Conservation (phyloP, 352 stramenopile species). For the Phytopythium helicoides region DNA sequence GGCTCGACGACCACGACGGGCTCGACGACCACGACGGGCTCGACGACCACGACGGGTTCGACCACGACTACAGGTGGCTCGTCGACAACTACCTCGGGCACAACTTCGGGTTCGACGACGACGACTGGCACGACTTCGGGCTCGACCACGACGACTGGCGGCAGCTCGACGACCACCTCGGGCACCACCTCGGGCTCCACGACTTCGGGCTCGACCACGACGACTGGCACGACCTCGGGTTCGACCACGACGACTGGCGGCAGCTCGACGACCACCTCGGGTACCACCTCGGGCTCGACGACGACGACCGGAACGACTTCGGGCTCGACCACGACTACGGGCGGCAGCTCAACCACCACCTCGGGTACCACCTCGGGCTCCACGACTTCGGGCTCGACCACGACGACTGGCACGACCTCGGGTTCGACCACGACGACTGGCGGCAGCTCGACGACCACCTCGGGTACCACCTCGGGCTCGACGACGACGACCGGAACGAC, state of each 20-base stretch:
- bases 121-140: slow-evolving; percentile 5
- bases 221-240: slow-evolving; percentile 13
- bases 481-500: slow-evolving; percentile 5
- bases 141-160: slow-evolving; percentile 6
- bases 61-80: slow-evolving; percentile 3
- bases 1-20: slow-evolving; percentile 2
- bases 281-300: slow-evolving; percentile 3
- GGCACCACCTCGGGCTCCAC: neutral
- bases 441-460: no score
- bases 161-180: neutral
- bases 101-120: slow-evolving; percentile 10
- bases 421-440: neutral
- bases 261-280: slow-evolving; percentile 7
- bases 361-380: slow-evolving; percentile 1
- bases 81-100: slow-evolving; percentile 2
- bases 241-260: slow-evolving; percentile 16
- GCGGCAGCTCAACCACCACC: slow-evolving; percentile 6
- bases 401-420: neutral
- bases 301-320: neutral
- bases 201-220: slow-evolving; percentile 14
- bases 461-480: no score
- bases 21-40: slow-evolving; percentile 2
- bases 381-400: slow-evolving; percentile 6
- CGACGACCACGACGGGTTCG: slow-evolving; percentile 9
- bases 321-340: slow-evolving; percentile 1